Evolutionary conservation across 352 stramenopile species (phyloP).

Genomic region (Phytopythium sindhum): DNA sequence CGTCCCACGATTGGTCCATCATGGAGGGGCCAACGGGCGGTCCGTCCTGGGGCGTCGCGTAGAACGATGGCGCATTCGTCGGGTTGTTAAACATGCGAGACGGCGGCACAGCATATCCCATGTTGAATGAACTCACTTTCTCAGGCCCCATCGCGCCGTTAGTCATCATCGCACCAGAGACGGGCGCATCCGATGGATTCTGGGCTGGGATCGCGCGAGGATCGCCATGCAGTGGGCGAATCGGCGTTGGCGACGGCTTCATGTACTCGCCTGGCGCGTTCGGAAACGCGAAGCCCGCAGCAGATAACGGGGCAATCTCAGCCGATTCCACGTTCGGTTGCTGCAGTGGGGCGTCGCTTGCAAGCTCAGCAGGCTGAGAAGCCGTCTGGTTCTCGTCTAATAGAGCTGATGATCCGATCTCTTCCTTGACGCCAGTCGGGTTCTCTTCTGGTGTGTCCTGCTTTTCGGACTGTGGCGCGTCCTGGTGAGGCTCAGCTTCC

Average conservation of each 20-base stretch:
- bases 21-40: conserved; percentile 30
- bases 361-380: background rate
- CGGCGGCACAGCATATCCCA: conserved; percentile 28
- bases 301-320: background rate
- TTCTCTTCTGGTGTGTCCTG: background rate
- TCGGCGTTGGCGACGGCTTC: conserved; percentile 63
- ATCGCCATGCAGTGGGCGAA: conserved; percentile 66
- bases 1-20: conserved; percentile 36
- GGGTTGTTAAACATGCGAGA: conserved; percentile 62
- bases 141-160: background rate
- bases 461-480: background rate
- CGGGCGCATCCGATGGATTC: background rate
- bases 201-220: conserved; percentile 33
- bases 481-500: background rate
- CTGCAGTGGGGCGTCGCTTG: background rate
- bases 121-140: background rate
- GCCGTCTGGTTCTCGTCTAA: background rate
- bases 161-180: background rate
- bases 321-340: background rate
- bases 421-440: background rate
- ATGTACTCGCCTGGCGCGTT: conserved; percentile 38
- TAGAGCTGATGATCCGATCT: background rate
- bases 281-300: background rate
- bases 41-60: conserved; percentile 42
- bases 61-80: conserved; percentile 57